These are phyloP conservation scores for Fusarium pseudocircinatum DNA, from an alignment of 2,329 filamentous ascomycete species.

Conservation along the genomic window DNA sequence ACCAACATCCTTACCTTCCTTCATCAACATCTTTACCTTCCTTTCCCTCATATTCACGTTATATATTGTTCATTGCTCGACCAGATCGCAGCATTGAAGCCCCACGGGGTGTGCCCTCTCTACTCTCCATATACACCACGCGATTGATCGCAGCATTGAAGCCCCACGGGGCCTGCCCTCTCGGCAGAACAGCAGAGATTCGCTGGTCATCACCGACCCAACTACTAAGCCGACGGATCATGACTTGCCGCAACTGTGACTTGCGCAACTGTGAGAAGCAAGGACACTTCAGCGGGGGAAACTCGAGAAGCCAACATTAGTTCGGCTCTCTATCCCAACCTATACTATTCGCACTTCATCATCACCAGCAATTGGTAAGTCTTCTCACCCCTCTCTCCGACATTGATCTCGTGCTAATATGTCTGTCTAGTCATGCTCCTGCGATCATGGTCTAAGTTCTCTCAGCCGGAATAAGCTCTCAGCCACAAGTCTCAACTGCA, in stretches of 20 bases:
- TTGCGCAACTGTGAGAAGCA: constrained; percentile 73
- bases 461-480: too few species aligned
- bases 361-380: neutral
- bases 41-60: too few species aligned
- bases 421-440: neutral
- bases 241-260: constrained; percentile 49
- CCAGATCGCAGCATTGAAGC: constrained; percentile 72
- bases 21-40: neutral
- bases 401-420: too few species aligned
- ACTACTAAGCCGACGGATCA: neutral
- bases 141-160: neutral
- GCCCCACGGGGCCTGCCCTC: neutral
- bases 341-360: too few species aligned
- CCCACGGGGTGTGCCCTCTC: constrained; percentile 56
- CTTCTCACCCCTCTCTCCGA: too few species aligned
- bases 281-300: constrained; percentile 73
- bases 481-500: too few species aligned
- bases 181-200: neutral
- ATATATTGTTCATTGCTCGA: constrained; percentile 61
- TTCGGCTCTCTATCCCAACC: constrained; percentile 57
- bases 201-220: neutral
- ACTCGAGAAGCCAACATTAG: constrained; percentile 71
- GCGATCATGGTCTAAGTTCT: neutral
- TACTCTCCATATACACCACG: neutral
- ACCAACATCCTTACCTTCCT: neutral